Base-by-base conservation (phyloP, 2,329 filamentous ascomycete species). In the Penicillium decumbens region DNA sequence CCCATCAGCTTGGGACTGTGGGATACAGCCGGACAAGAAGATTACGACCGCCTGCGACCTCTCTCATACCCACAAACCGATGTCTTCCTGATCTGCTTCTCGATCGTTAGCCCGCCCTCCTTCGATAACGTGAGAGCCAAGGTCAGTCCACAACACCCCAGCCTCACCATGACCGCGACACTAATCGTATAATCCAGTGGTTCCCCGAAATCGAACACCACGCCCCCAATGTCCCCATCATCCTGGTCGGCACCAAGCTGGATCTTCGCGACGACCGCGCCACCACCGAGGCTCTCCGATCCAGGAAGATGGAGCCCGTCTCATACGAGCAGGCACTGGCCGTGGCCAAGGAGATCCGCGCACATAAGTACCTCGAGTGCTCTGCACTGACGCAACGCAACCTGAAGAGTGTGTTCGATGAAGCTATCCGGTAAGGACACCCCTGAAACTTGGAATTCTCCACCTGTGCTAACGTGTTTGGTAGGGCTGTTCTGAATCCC, bases 41-140 rank as follows among this genome's bases (percentile, higher is more conserved):
- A 97, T 80, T 97, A 97, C 77, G 92, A 97, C 71, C 82, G 92
- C 73, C 80, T 97, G 68, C 85, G 92, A 65, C 92, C 92, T 55
- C 83, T 98, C 53, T 97, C 92, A 37, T 98, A 97, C 75, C 93
- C 93, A 9, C 92, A 98, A 77, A 97, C 93, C 52, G 93, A 98
- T 66, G 93, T 97, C 42, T 97, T 97, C 75, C 79, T 97, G 60
- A 96, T 97, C 70, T 97, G 92, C 77, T 97, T 97, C 76, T 96
- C 91, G 59, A 95, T 97, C 68, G 91, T 96, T 74, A 95, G 88
- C 83, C 92, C 92, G 42, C 89, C 93, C 20, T 96, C 92, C 28
- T 97, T 96, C 68, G 93, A 97, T 75, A 98, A 98, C 83, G 92
- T 98, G 70, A 93, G 90, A 77, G 91, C 91, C 54, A 98, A 97